A percentile compares a stretch with the other conserved stretches of the same genome.
Evolutionary conservation across 2,329 filamentous ascomycete species (phyloP).

Genomic region (Trichoderma sp.): DNA sequence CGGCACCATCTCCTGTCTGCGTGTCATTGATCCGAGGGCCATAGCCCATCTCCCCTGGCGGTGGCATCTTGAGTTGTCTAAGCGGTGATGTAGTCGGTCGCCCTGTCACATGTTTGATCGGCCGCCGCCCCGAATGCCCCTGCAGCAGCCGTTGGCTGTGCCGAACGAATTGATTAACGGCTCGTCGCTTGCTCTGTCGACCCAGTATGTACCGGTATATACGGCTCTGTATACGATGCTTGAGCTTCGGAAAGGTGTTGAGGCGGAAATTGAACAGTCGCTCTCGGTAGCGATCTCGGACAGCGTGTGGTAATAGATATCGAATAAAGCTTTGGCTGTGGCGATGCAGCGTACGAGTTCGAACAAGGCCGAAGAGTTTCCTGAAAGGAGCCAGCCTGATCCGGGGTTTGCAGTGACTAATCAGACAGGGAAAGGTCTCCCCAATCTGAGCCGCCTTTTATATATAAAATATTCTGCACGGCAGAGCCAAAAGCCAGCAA

Average conservation of each 20-base stretch:
- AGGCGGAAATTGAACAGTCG: constrained; percentile 69
- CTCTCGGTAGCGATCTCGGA: constrained; percentile 62
- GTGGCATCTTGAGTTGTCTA: constrained; percentile 32
- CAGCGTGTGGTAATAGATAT: constrained; percentile 64
- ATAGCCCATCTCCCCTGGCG: constrained; percentile 30
- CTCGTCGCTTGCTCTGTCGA: constrained; percentile 55
- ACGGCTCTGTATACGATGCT: constrained; percentile 68
- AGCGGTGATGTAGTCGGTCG: constrained; percentile 30
- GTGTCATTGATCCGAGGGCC: constrained; percentile 29
- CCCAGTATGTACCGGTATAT: constrained; percentile 73
- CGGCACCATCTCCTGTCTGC: constrained; percentile 24
- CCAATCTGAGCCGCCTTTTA: not conserved
- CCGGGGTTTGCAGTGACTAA: constrained; percentile 8
- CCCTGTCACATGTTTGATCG: constrained; percentile 35
- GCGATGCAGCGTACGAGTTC: constrained; percentile 37
- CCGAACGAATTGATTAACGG: constrained; percentile 43
- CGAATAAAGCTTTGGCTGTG: constrained; percentile 55
- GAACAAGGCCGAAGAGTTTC: constrained; percentile 37
- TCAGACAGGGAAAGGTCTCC: not conserved
- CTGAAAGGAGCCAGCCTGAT: constrained; percentile 44
- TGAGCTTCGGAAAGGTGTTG: constrained; percentile 70
- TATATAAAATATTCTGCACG: not conserved
- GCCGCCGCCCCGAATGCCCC: constrained; percentile 32
- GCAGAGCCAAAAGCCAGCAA: not conserved
- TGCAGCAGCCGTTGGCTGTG: constrained; percentile 48